A percentile compares a stretch with the other conserved stretches of the same genome.
Evolutionary conservation across 768 basidiomycete genomes (phyloP).

Genomic region (Crassisporium funariophilum): DNA sequence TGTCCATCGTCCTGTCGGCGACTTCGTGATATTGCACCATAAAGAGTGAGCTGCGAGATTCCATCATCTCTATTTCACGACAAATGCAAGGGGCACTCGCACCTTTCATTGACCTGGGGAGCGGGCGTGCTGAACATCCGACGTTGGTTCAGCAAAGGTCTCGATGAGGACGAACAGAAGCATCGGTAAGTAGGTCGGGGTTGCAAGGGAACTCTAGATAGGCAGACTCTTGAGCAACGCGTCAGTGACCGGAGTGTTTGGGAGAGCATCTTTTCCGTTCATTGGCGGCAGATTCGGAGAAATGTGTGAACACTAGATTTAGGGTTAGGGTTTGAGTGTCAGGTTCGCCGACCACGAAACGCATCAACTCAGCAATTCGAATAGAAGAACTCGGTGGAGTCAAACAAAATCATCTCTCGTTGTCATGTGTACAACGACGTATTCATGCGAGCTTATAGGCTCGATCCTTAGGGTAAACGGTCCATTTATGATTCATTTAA

Average conservation of each 20-base stretch:
- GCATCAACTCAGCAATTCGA: neutral
- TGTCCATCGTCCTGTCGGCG: slow-evolving; percentile 79
- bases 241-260: slow-evolving; percentile 26
- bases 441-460: neutral
- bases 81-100: slow-evolving; percentile 9
- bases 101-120: slow-evolving; percentile 62
- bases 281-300: neutral
- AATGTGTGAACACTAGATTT: slow-evolving; percentile 13
- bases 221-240: slow-evolving; percentile 23
- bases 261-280: slow-evolving; percentile 29
- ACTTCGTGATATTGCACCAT: slow-evolving; percentile 68
- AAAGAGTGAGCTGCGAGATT: slow-evolving; percentile 47
- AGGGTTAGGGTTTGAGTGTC: slow-evolving; percentile 37
- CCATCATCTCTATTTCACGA: slow-evolving; percentile 1
- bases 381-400: neutral
- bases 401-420: neutral
- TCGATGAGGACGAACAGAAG: neutral
- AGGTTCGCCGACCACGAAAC: too few species aligned
- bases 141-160: slow-evolving; percentile 12
- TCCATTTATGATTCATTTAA: neutral
- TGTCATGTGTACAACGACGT: neutral
- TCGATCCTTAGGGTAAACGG: slow-evolving; percentile 6
- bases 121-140: slow-evolving; percentile 53
- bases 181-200: slow-evolving; percentile 5
- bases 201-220: slow-evolving; percentile 19